Conservation (phyloP, 2,329 filamentous ascomycete genomes). For the Aotearoamyces nothofagi region DNA sequence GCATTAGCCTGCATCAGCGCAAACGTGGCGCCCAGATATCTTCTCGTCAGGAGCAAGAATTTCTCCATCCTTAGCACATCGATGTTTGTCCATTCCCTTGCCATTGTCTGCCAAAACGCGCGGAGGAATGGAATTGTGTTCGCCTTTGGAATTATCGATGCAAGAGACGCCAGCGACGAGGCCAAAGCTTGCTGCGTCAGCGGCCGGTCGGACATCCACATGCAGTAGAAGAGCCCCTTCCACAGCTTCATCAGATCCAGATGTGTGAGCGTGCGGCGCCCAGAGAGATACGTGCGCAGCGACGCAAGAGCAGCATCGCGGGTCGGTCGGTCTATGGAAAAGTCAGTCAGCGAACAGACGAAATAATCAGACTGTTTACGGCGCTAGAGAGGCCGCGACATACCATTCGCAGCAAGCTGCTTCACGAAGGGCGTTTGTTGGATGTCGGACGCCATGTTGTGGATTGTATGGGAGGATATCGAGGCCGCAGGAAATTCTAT, state of each 20-base stretch:
- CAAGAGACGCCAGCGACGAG: conserved; percentile 57
- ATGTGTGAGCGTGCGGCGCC: conserved; percentile 41
- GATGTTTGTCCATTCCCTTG: conserved; percentile 52
- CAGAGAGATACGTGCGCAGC: conserved; percentile 61
- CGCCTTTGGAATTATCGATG: conserved; percentile 38
- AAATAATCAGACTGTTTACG: too few species aligned
- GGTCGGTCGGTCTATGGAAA: conserved; percentile 51
- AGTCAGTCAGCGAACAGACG: too few species aligned
- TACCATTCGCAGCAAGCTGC: conserved; percentile 21
- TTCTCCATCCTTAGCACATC: conserved; percentile 80
- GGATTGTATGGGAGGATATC: too few species aligned
- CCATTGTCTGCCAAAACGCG: conserved; percentile 59
- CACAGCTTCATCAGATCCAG: conserved; percentile 76
- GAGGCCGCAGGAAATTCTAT: too few species aligned
- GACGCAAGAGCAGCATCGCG: conserved; percentile 65
- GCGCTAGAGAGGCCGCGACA: too few species aligned
- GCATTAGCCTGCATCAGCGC: conserved; percentile 21
- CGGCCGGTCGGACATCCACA: conserved; percentile 89
- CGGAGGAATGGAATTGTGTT: conserved; percentile 32
- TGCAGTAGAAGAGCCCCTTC: conserved; percentile 87
- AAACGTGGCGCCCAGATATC: conserved; percentile 62
- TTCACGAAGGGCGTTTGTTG: conserved; percentile 20
- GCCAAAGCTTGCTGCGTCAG: conserved; percentile 76
- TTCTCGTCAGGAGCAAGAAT: conserved; percentile 71
- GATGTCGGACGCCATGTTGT: conserved; percentile 8